Evolutionary conservation across 1,284 basidiomycete species (phyloP).

Genomic region (Irpex lacteus): DNA sequence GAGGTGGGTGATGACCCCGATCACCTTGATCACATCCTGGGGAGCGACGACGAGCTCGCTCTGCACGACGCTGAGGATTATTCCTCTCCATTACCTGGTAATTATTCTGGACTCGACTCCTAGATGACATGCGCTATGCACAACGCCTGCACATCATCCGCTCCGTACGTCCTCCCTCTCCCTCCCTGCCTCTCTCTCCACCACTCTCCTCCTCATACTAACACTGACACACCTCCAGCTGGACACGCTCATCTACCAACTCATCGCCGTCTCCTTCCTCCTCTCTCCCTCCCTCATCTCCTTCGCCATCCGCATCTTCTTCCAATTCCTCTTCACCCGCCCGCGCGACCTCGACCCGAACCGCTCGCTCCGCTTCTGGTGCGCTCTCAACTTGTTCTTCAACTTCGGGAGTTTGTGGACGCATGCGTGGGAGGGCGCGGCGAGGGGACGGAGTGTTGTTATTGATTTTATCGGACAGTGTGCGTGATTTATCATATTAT

Average conservation of each 20-base stretch:
- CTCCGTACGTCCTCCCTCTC: slow-evolving; percentile 47
- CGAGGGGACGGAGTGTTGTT: slow-evolving; percentile 55
- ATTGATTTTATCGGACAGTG: slow-evolving; percentile 78
- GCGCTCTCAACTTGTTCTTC: slow-evolving; percentile 52
- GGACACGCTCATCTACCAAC: slow-evolving; percentile 66
- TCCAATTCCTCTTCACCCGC: slow-evolving; percentile 63
- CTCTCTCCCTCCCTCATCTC: slow-evolving; percentile 63
- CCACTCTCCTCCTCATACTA: too few relatives aligned
- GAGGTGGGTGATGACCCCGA: background rate
- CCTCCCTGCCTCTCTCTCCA: too few relatives aligned
- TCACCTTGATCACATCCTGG: background rate
- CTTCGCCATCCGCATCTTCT: slow-evolving; percentile 50
- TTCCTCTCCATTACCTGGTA: background rate
- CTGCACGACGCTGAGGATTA: background rate
- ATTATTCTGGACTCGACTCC: background rate
- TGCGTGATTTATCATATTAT: too few relatives aligned
- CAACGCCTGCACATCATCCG: slow-evolving; percentile 74
- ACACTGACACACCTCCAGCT: slow-evolving; percentile 40
- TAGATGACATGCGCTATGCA: slow-evolving; percentile 70
- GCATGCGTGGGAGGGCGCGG: slow-evolving; percentile 49
- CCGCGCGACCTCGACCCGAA: slow-evolving; percentile 61
- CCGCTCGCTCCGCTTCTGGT: slow-evolving; percentile 63
- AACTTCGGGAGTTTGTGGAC: slow-evolving; percentile 59
- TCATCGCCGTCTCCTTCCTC: slow-evolving; percentile 73
- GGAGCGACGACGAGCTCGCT: background rate